A percentile compares a stretch with the other conserved stretches of the same genome.
phyloP scores from a whole-genome alignment of 2,329 filamentous ascomycete species.

The Xylariaceae sp. region DNA sequence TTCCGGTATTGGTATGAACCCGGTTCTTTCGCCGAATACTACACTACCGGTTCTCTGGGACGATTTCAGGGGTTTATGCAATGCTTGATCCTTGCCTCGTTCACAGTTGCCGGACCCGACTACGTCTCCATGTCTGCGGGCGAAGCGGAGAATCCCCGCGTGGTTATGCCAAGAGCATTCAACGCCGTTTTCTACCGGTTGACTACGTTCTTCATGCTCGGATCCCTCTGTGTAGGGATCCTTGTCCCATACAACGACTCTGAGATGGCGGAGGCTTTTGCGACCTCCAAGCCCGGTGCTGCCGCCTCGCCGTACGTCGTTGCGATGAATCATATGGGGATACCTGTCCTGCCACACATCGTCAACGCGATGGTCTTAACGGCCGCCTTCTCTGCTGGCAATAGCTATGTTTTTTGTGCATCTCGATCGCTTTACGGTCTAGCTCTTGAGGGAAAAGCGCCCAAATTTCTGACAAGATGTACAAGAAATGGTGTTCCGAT shows the following conservation, averaged over 20 bases:
- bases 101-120: constrained; percentile 65
- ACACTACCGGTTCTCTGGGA: constrained; percentile 67
- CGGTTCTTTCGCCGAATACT: constrained; percentile 70
- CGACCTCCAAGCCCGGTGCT: constrained; percentile 62
- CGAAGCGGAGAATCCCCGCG: constrained; percentile 71
- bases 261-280: constrained; percentile 63
- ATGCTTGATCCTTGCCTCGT: constrained; percentile 71
- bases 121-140: constrained; percentile 66
- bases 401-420: constrained; percentile 69
- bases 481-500: constrained; percentile 70
- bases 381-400: constrained; percentile 68
- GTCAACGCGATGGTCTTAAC: constrained; percentile 74
- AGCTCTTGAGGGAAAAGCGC: constrained; percentile 70
- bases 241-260: constrained; percentile 70
- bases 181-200: constrained; percentile 81
- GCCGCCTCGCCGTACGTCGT: constrained; percentile 70
- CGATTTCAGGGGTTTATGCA: constrained; percentile 75
- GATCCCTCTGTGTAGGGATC: constrained; percentile 72
- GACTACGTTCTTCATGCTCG: constrained; percentile 74
- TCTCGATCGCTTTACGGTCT: constrained; percentile 70
- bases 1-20: constrained; percentile 71
- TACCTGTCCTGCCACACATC: constrained; percentile 67
- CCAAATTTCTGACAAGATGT: constrained; percentile 60
- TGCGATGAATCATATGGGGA: constrained; percentile 68
- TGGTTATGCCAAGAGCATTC: constrained; percentile 71